Evolutionary conservation across 2,329 filamentous ascomycete genomes (phyloP), one percentile per base, ranked within the genome.

Genomic region (Pyrenophora seminiperda): DNA sequence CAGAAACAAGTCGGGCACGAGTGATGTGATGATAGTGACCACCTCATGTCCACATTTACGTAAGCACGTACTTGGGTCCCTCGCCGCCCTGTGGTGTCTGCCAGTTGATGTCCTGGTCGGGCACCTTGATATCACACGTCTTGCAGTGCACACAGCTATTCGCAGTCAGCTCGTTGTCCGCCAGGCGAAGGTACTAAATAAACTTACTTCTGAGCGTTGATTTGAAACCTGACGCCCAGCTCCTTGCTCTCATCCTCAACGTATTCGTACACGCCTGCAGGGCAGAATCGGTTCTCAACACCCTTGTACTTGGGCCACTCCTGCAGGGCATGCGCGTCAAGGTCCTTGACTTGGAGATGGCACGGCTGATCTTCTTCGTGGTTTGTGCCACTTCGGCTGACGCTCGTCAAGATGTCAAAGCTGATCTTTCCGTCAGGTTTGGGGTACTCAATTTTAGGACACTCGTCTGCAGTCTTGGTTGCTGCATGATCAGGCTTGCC

Each of bases 351-450:
- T 75, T 96, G 91, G 65, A 99, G 78, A 75, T 99, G 94, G 41
- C 96, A 91, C 0, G 94, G 94, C 76, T 99, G 92, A 73, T 99
- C 94, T 76, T 99, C 94, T 75, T 97, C 94, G 75, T 99, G 94
- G 76, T 97, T 97, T 24, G 94, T 99, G 31, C 94, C 94, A 4
- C 94, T 97, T 49, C 94, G 86, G 61, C 89, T 95, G 11, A 99
- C 94, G 66, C 89, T 95, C 2, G 94, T 99, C 70, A 99, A 76
- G 60, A 99, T 96, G 72, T 99, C 94, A 70, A 99, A 99, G 58
- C 86, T 90, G 72, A 99, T 87, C 77, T 95, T 89, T 61, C 91
- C 91, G 71, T 99, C 94, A 1, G 94, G 94, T 78, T 97, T 99
- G 46, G 90, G 89, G 69, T 99, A 99, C 70, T 95, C 91, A 66